Base-by-base conservation (phyloP, 2,329 filamentous ascomycete genomes). In the Cladosporium colombiae region DNA sequence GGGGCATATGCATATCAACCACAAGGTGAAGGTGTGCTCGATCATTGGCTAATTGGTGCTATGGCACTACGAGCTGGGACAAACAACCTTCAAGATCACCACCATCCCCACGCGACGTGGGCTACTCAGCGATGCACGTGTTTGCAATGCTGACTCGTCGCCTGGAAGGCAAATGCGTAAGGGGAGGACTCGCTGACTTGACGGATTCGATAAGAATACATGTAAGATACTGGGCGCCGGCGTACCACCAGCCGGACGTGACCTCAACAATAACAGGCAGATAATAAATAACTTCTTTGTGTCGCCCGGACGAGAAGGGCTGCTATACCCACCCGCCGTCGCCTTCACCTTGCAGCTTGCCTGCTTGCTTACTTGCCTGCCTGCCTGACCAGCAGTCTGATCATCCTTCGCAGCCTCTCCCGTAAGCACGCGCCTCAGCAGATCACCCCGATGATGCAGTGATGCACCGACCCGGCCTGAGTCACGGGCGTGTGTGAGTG, bases 251-350 rank as follows among this genome's bases (percentile, higher is more conserved):
- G 46, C 13, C 46, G 29, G 25, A 35, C 7, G 14, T n/a, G 40
- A 27, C 5, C 44, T 49, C 46, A 62, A 62, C 59, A 62, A 62
- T 53, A 53, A 62, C n/a, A 40, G 50, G 8, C 59, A 21, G 27
- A 61, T 16, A 62, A 62, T 62, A 62, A 59, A 59, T 44, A 46
- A 37, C 46, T 62, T 53, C 59, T 53, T 62, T 62, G 59, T 62
- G 58, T 31, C 27, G 58, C 58, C 8, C 29, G 40, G 58, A 61
- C 58, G 16, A 46, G 58, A 55, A 21, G 52, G 52, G 35, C 11
- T 29, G 56, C 35, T 44, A 10, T 18, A 44, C 16, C 37, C 25
- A 44, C 16, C 37, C 25, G 35, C 56, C 29, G 13, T 58, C 49
- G 49, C 23, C 31, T 23, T 57, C 11, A 21, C 11, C 14, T 52